Base-by-base conservation (phyloP, 345 rosid genomes). In the Eucalyptus virginea region DNA sequence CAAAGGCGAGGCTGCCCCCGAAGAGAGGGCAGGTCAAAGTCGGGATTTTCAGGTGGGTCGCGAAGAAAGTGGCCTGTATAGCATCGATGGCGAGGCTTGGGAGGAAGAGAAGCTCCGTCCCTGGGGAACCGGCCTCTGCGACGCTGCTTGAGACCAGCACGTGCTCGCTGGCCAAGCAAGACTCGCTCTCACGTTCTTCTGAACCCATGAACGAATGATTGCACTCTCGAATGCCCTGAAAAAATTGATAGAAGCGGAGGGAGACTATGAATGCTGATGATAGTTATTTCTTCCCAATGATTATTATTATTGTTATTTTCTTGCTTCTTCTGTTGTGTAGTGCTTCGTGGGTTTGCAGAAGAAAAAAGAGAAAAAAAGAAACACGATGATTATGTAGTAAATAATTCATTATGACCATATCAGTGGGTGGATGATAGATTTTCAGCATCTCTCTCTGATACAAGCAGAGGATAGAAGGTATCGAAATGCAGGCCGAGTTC, bases 1-100 rank as follows among this genome's bases (percentile, higher is more conserved):
- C 81, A 14, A 40, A 88, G 21, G 30, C 67, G 30, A 50, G 89
- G 86, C 40, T 88, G 23, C 92, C 92, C 28, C 91, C 91, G 81
- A 86, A 89, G 91, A 91, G 91, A 50, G 92, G 92, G 8, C 45
- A 44, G 52, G 56, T 91, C 52, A 91, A 88, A 62, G 72, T 8
- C 4, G 51, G 44, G 52, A 89, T 91, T 12, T 2, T 91, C 9
- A 80, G 54, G 50, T 81, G 72, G 6, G 34, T 89, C 3, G 9
- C 15, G 47, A 72, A 86, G 81, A 58, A 86, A 34, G 18, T 91
- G 32, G 49, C 51, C 77, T 4, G 17, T 17, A 3, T 86, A 12
- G 50, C 85, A 18, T 21, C 47, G 28, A 40, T 23, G 85, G 47
- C 47, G 7, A 21, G 85, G 85, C 47, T 40, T 8, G 16, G 85